Evolutionary conservation across 2,329 filamentous ascomycete species (phyloP).

Genomic region (Apiospora pterosperma): DNA sequence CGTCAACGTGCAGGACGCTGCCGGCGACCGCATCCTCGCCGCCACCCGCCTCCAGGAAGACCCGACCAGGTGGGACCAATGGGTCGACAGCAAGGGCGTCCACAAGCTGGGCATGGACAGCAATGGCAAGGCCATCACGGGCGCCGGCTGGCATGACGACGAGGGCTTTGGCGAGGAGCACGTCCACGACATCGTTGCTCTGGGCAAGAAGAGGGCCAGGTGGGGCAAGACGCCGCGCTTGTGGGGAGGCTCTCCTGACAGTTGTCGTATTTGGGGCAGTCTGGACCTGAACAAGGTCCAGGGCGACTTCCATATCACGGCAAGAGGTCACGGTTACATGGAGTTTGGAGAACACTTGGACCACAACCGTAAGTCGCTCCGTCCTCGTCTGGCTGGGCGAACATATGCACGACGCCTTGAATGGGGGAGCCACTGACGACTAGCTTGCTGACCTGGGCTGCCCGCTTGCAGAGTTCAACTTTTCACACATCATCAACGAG

Average conservation of each 20-base stretch:
- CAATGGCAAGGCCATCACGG: conserved; percentile 52
- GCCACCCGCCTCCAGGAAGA: conserved; percentile 71
- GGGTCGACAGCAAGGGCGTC: conserved; percentile 68
- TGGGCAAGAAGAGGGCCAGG: conserved; percentile 60
- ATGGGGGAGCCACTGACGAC: neutral
- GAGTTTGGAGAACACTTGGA: conserved; percentile 78
- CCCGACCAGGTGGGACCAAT: conserved; percentile 75
- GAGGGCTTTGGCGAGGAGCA: conserved; percentile 77
- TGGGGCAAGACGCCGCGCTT: conserved; percentile 74
- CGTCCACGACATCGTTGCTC: conserved; percentile 84
- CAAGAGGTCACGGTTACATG: conserved; percentile 89
- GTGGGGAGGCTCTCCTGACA: conserved; percentile 54
- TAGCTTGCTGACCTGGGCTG: neutral
- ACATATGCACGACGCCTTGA: neutral
- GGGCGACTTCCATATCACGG: conserved; percentile 97
- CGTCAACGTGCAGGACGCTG: conserved; percentile 94
- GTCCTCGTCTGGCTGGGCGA: neutral
- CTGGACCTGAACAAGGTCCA: conserved; percentile 95
- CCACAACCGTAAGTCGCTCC: conserved; percentile 61
- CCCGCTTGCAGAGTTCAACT: conserved; percentile 78
- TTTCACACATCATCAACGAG: conserved; percentile 94
- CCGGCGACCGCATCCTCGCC: conserved; percentile 87
- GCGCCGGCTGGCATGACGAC: conserved; percentile 63
- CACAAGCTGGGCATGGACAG: conserved; percentile 56
- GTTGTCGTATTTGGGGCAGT: conserved; percentile 86